phyloP scores from a whole-genome alignment of 108 stramenopile species.

The Fragilaria crotonensis region DNA sequence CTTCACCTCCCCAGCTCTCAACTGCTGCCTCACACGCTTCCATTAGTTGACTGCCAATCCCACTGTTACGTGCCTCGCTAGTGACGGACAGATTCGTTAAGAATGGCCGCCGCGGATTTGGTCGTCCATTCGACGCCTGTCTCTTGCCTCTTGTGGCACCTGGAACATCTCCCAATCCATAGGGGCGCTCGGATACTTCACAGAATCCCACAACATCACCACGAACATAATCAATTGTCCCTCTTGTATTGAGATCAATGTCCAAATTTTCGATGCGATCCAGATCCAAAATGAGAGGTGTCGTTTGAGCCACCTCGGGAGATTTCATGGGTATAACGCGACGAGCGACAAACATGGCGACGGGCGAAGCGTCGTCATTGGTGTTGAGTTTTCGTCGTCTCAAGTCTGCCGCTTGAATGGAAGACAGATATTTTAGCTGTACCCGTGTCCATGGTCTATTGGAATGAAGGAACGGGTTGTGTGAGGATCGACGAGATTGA shows the following conservation, averaged over 20 bases:
- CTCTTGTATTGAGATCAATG: no score
- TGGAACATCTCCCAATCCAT: slow-evolving; percentile 37
- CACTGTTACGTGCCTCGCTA: slow-evolving; percentile 45
- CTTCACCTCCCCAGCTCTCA: slow-evolving; percentile 42
- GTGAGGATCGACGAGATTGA: background rate
- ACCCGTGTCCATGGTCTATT: slow-evolving; percentile 28
- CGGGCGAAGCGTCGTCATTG: slow-evolving; percentile 6
- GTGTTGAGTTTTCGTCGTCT: slow-evolving; percentile 12
- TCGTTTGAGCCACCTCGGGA: slow-evolving; percentile 13
- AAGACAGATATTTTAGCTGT: slow-evolving; percentile 28
- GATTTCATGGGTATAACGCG: slow-evolving; percentile 16
- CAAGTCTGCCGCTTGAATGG: slow-evolving; percentile 30
- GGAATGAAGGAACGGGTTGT: background rate
- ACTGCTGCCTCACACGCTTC: slow-evolving; percentile 61
- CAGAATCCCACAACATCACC: slow-evolving; percentile 71
- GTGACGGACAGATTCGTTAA: slow-evolving; percentile 64
- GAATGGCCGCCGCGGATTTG: slow-evolving; percentile 35
- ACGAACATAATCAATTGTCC: slow-evolving; percentile 28
- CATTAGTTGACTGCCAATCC: slow-evolving; percentile 60
- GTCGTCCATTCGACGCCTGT: background rate
- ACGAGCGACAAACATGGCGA: slow-evolving; percentile 48
- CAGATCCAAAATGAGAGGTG: slow-evolving; percentile 51
- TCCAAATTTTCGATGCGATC: slow-evolving; percentile 7
- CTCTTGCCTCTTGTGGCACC: background rate
- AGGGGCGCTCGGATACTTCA: slow-evolving; percentile 60